Conservation (phyloP, 768 basidiomycete species). For the Candolleomyces efflorescens region DNA sequence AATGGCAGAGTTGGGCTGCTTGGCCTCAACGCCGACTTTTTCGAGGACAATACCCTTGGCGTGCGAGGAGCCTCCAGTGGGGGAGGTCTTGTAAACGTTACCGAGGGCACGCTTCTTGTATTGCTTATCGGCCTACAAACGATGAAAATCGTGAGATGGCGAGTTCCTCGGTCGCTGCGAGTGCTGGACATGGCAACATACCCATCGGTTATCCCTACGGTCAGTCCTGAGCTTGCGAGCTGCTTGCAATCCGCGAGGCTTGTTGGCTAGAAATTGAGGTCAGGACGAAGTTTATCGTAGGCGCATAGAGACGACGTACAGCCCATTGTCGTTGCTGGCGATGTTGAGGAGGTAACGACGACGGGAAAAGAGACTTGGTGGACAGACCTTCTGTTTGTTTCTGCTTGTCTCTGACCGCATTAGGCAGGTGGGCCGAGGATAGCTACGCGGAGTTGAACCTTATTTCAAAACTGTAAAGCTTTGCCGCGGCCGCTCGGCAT, state of each 20-base stretch:
- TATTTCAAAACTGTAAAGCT: conserved; percentile 38
- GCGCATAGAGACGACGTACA: conserved; percentile 49
- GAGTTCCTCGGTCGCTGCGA: conserved; percentile 1
- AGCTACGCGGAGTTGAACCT: conserved; percentile 29
- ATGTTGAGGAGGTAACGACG: conserved; percentile 21
- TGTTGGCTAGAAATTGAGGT: conserved; percentile 66
- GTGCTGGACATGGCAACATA: conserved; percentile 32
- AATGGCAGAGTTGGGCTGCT: conserved; percentile 99
- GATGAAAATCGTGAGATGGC: conserved; percentile 7
- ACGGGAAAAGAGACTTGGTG: conserved; percentile 15
- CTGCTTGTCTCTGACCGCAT: conserved; percentile 1
- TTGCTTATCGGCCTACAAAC: conserved; percentile 83
- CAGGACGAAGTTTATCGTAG: conserved; percentile 12
- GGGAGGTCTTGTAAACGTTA: conserved; percentile 99
- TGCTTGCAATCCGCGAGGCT: conserved; percentile 98
- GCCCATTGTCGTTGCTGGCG: conserved; percentile 64
- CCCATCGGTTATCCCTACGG: conserved; percentile 97
- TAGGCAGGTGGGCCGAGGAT: background rate
- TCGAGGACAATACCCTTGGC: conserved; percentile 99
- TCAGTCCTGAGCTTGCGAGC: conserved; percentile 95
- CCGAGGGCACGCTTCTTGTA: conserved; percentile 99
- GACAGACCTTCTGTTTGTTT: conserved; percentile 15
- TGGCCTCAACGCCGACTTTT: conserved; percentile 99
- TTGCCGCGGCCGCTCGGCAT: conserved; percentile 2
- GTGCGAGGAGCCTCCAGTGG: conserved; percentile 98